Base-by-base conservation (phyloP, 768 basidiomycete genomes). In the Serendipita sp. region DNA sequence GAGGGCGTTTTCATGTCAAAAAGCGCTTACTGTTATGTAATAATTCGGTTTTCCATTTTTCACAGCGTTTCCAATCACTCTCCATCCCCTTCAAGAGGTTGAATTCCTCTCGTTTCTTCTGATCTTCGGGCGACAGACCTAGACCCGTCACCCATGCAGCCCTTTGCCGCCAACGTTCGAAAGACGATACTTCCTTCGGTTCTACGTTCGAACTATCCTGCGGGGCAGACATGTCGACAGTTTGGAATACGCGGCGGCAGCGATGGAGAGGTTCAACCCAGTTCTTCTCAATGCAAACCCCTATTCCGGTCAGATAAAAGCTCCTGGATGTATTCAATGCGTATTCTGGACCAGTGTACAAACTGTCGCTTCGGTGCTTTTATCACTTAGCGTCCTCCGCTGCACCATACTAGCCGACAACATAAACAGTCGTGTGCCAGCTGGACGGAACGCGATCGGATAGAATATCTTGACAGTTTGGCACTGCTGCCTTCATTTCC, bases 31-130 rank as follows among this genome's bases (percentile, higher is more conserved):
- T 89, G 71, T 79, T 81, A 65, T 82, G 76, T 78, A 88, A 80
- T 44, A 91, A 73, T 63, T 84, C 82, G 44, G 75, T 74, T 72
- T 88, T 89, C 76, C 80, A 84, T 74, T 82, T 80, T 72, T 90
- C 85, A 73, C 89, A 91, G 51, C 66, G 35, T 63, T 76, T 70
- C 75, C 74, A 72, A 72, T 78, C 68, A 34, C 66, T 68, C 73
- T 76, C 72, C 70, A 72, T 63, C 70, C 72, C 71, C 72, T 75
- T 60, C 71, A 69, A 46, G 71, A 73, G 66, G 69, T 74, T 62
- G 67, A 68, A 32, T 74, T 65, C 52, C 28, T 70, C 68, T 46
- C 74, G 66, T 18, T 62, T 66, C 5, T 65, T 64, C 52, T 69
- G 74, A 66, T 84, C 79, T 32, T 79, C 77, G 1, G 76, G 70